A percentile compares a stretch with the other conserved stretches of the same genome.
Evolutionary conservation across 2,329 filamentous ascomycete genomes (phyloP).

Genomic region (Cercospora janseana): DNA sequence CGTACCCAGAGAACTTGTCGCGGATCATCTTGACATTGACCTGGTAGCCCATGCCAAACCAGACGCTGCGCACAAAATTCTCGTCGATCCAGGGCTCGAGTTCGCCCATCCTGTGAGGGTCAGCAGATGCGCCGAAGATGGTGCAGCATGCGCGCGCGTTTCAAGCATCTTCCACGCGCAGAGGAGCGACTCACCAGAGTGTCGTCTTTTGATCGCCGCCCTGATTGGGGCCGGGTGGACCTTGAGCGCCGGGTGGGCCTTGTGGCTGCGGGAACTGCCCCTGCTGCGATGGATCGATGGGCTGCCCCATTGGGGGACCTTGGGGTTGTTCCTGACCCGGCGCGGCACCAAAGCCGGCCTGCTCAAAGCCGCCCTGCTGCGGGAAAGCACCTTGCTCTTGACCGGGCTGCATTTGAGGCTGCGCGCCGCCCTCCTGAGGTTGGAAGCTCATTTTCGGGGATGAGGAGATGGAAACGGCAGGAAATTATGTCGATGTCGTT

Average conservation of each 20-base stretch:
- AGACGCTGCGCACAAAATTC: conserved; percentile 94
- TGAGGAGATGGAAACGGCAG: conserved; percentile 13
- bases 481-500: conserved; percentile 19
- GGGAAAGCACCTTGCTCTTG: conserved; percentile 36
- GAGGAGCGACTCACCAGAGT: conserved; percentile 46
- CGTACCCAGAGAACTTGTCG: conserved; percentile 94
- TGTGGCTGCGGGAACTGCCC: conserved; percentile 45
- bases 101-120: conserved; percentile 84
- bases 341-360: conserved; percentile 47
- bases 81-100: conserved; percentile 99
- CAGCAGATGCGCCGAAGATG: conserved; percentile 5
- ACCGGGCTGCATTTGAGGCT: conserved; percentile 52
- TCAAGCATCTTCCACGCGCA: neutral
- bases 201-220: conserved; percentile 52
- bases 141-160: neutral
- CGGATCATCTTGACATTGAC: conserved; percentile 99
- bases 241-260: conserved; percentile 41
- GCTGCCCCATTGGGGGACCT: conserved; percentile 54
- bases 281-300: conserved; percentile 53
- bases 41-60: conserved; percentile 86
- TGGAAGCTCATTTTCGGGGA: conserved; percentile 61
- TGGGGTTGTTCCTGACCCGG: conserved; percentile 53
- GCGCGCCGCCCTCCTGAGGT: conserved; percentile 61
- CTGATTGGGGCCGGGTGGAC: conserved; percentile 39
- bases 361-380: conserved; percentile 28